phyloP scores from a whole-genome alignment of 2,329 filamentous ascomycete species.

The Fusarium graminum region DNA sequence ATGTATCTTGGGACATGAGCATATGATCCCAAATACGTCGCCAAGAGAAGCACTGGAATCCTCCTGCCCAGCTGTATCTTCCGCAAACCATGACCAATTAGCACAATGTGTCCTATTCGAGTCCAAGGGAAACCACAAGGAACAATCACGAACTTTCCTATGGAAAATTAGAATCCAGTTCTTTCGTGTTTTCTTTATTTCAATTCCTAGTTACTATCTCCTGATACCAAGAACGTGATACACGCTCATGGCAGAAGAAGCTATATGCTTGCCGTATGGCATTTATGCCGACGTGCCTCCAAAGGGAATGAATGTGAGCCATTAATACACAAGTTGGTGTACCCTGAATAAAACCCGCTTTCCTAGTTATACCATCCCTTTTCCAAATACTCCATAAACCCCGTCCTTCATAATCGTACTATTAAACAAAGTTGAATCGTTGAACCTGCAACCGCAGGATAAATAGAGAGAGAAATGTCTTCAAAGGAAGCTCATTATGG shows the following conservation, averaged over 20 bases:
- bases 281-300: constrained; percentile 24
- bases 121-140: neutral
- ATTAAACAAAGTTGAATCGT: constrained; percentile 23
- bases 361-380: constrained; percentile 10
- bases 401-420: constrained; percentile 18
- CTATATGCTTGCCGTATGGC: constrained; percentile 6
- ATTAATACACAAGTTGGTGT: constrained; percentile 27
- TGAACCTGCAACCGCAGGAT: constrained; percentile 5
- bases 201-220: neutral
- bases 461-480: constrained; percentile 12
- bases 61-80: too few species aligned
- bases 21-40: too few species aligned
- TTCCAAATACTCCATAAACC: constrained; percentile 31
- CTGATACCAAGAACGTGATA: neutral
- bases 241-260: neutral
- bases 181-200: neutral
- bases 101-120: neutral
- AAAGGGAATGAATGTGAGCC: constrained; percentile 34
- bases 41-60: too few species aligned
- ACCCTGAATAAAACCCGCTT: constrained; percentile 21
- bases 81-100: too few species aligned
- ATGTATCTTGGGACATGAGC: too few species aligned
- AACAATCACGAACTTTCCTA: neutral
- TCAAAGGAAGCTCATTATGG: constrained; percentile 25
- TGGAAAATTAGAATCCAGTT: neutral